Conservation (phyloP, 2,329 filamentous ascomycete genomes). For the Colletotrichum sp. region DNA sequence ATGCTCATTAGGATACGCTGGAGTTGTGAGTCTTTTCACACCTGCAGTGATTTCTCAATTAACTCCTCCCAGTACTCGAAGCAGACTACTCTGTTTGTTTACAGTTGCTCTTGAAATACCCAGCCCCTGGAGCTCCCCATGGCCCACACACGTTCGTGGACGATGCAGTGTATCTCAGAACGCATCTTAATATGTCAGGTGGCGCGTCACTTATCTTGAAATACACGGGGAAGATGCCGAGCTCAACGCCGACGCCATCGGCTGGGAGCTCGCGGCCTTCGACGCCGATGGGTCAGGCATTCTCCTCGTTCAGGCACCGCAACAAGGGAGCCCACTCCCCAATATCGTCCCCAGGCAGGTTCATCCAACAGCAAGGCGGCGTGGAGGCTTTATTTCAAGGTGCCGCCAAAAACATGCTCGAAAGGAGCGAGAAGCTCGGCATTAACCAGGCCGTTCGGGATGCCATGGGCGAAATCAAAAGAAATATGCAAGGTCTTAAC, state of each 20-base stretch:
- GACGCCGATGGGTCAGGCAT: slow-evolving; percentile 19
- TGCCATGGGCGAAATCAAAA: slow-evolving; percentile 78
- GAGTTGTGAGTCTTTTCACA: slow-evolving; percentile 66
- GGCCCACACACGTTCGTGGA: slow-evolving; percentile 82
- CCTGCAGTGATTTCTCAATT: neutral
- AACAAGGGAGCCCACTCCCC: slow-evolving; percentile 47
- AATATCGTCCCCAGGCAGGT: slow-evolving; percentile 50
- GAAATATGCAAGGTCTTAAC: slow-evolving; percentile 74
- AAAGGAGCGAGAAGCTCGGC: slow-evolving; percentile 76
- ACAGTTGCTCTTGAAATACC: slow-evolving; percentile 84
- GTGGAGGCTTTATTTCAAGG: slow-evolving; percentile 77
- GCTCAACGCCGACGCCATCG: slow-evolving; percentile 26
- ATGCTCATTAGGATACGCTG: slow-evolving; percentile 94
- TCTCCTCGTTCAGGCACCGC: slow-evolving; percentile 42
- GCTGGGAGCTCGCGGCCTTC: slow-evolving; percentile 20
- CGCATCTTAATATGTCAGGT: slow-evolving; percentile 67
- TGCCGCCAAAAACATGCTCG: slow-evolving; percentile 76
- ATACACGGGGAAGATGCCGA: slow-evolving; percentile 66
- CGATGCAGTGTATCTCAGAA: slow-evolving; percentile 78
- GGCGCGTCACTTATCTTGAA: slow-evolving; percentile 72
- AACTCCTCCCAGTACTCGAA: slow-evolving; percentile 67
- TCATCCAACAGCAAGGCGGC: slow-evolving; percentile 60
- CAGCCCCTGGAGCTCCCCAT: slow-evolving; percentile 64
- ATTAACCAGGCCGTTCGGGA: slow-evolving; percentile 84
- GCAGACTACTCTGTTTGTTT: slow-evolving; percentile 88